Evolutionary conservation across 345 rosid genomes (phyloP), one percentile per base, ranked within the genome.

Genomic region (Gossypium mustelinum): DNA sequence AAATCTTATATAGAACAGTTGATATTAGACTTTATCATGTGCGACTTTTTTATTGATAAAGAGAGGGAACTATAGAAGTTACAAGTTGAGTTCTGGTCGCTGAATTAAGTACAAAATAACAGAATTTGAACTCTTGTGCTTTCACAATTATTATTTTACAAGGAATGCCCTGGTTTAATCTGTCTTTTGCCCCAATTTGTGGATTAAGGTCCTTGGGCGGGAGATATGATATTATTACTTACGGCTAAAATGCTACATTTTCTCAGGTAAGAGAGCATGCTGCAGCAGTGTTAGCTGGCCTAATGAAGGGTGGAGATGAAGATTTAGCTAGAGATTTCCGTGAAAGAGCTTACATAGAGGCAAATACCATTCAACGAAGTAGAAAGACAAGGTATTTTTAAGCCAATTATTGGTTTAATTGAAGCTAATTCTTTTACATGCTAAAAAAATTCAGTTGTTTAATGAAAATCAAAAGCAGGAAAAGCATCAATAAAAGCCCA

Each of bases 191-290:
- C 58, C 20, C 58, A 27, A 9, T 25, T 68, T 68, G 72, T 25
- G 72, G 24, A 27, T 69, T 3, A 16, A n/a, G 64, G 24, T 73
- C 75, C 73, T 58, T 43, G 22, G 58, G n/a, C 22, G 10, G 43
- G 79, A 71, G 25, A 27, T 67, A n/a, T 52, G 78, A 51, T 78
- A 48, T 57, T 34, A 3, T 55, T 59, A 8, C 45, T 27, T 69
- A 50, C 7, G 20, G 54, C 68, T 72, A 51, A 72, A 24, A 67
- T 47, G 59, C 48, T 59, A 3, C 73, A 74, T 73, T 77, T 80
- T 58, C 3, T 58, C 82, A 95, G 99, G 96, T 95, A 76, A 91
- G 99, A 73, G 99, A 95, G 89, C 99, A 93, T 82, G 97, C 98
- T 41, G 98, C 98, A 34, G 92, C 97, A 50, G 98, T 95, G 83